Evolutionary conservation across 139 green algal genomes (phyloP).

Genomic region (Closterium sp.): DNA sequence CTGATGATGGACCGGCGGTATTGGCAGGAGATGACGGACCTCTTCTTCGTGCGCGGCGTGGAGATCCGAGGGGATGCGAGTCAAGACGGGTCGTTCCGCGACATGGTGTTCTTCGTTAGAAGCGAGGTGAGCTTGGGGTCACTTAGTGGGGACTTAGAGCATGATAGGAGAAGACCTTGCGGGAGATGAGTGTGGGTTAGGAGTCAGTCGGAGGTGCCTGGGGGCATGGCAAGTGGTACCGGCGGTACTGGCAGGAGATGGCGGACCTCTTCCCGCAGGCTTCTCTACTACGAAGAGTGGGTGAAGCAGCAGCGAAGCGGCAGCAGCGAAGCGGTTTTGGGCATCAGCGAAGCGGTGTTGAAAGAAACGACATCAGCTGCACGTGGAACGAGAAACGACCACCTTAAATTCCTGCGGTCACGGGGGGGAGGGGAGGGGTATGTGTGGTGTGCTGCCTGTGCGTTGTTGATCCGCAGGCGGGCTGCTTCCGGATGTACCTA

Average conservation of each 20-base stretch:
- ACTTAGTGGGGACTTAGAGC: too few species aligned
- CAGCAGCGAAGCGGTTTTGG: too few species aligned
- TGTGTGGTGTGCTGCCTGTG: background rate
- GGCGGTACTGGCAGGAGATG: constrained; percentile 41
- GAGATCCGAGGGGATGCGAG: background rate
- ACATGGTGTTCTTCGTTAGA: constrained; percentile 52
- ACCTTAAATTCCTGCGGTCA: background rate
- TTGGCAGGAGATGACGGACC: constrained; percentile 43
- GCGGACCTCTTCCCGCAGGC: constrained; percentile 41
- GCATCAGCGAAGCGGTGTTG: too few species aligned
- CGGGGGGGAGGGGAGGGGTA: background rate
- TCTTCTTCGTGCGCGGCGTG: constrained; percentile 26
- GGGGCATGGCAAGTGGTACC: too few species aligned
- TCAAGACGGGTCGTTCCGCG: constrained; percentile 22
- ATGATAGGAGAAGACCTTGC: too few species aligned
- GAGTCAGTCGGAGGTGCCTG: too few species aligned
- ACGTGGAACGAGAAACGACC: background rate
- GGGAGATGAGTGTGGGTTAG: too few species aligned
- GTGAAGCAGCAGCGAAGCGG: too few species aligned
- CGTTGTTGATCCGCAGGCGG: background rate
- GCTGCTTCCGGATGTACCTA: background rate
- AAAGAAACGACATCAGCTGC: too few species aligned
- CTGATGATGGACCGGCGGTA: constrained; percentile 28
- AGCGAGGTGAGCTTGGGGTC: background rate
- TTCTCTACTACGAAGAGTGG: too few species aligned